Evolutionary conservation across 2,329 filamentous ascomycete species (phyloP), one percentile per base, ranked within the genome.

Genomic region (Fusarium sp.): DNA sequence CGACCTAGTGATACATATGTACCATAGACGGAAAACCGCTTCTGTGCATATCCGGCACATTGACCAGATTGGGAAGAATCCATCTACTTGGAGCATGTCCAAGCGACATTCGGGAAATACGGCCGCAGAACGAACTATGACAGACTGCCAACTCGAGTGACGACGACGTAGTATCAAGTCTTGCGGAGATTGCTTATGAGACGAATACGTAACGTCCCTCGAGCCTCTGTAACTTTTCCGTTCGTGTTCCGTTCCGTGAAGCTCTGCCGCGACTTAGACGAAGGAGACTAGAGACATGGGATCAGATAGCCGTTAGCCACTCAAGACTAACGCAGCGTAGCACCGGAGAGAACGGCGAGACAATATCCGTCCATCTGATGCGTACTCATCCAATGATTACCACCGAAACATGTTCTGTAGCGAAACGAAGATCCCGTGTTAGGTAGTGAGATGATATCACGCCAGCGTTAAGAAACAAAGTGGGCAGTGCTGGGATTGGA

Each of bases 121-220:
- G 10, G 20, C 64, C 38, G 63, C 18, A 52, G 47, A 61, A 52
- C 36, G 35, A 45, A 63, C n/a, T 12, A 13, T 33, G 5, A 45
- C 39, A 31, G 38, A 31, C 28, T n/a, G 22, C 24, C 35, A 26
- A 28, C 45, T 36, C 45, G 41, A 35, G 45, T 57, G 54, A 69
- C 51, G 55, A 70, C 61, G 52, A 71, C 39, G 57, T 71, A 60
- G 62, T 62, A 36, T n/a, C 26, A n/a, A 26, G 24, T 28, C 35
- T 36, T 48, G 61, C 57, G 70, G 71, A 73, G 66, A 74, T 73
- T 71, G 35, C 70, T 42, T 56, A 41, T 51, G 58, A 69, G 63
- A 49, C 39, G 48, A 45, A 72, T 57, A 73, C 65, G 70, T 73
- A 66, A 70, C 56, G 35, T 56, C 28, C 33, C 39, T 28, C 18